Evolutionary conservation across 768 basidiomycete genomes (phyloP).

Genomic region (Phlegmacium glaucopus): DNA sequence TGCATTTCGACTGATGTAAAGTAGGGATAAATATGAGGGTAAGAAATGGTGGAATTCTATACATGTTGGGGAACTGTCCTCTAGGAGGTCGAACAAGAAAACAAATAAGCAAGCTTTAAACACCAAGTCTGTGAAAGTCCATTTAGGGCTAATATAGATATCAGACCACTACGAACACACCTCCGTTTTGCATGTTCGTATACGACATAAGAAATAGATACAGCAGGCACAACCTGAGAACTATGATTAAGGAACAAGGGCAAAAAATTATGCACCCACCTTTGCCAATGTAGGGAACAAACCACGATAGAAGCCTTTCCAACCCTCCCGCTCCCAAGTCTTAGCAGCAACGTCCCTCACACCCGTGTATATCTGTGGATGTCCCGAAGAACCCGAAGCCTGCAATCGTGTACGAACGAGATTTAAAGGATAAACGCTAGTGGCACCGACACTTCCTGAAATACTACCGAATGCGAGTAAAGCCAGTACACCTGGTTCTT

Average conservation of each 20-base stretch:
- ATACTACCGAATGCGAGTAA: constrained; percentile 88
- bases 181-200: constrained; percentile 84
- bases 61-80: constrained; percentile 11
- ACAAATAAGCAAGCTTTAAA: constrained; percentile 25
- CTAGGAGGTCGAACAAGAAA: constrained; percentile 15
- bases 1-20: background rate
- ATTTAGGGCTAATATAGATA: constrained; percentile 8
- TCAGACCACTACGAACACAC: constrained; percentile 34
- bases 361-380: constrained; percentile 89
- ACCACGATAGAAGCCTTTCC: constrained; percentile 93
- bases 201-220: constrained; percentile 96
- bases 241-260: background rate
- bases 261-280: constrained; percentile 33
- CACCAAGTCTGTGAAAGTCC: constrained; percentile 49
- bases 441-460: constrained; percentile 91
- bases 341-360: constrained; percentile 78
- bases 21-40: constrained; percentile 1
- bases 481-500: constrained; percentile 88
- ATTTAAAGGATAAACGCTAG: constrained; percentile 89
- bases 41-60: constrained; percentile 9
- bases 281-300: constrained; percentile 91
- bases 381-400: constrained; percentile 93
- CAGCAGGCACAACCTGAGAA: constrained; percentile 84
- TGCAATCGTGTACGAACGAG: constrained; percentile 93
- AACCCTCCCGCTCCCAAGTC: constrained; percentile 83